Evolutionary conservation across 129 eudicot genomes (phyloP).

Genomic region (Centrapalus pauciflorus): DNA sequence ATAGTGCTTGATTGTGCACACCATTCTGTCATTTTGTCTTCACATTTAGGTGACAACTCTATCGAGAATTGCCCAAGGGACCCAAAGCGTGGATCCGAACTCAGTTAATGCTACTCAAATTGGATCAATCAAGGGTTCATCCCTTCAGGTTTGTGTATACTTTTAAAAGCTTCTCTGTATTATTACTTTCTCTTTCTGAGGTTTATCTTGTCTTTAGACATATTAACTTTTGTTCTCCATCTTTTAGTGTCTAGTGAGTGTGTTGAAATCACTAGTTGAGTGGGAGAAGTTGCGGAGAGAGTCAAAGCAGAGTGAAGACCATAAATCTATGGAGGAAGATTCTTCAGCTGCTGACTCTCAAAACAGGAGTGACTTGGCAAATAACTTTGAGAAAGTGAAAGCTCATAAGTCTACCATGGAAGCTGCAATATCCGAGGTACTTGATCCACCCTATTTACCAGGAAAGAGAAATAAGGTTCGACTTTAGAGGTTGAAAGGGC

Average conservation of each 20-base stretch:
- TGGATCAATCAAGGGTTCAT: constrained; percentile 74
- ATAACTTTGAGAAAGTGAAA: constrained; percentile 89
- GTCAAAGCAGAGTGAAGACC: constrained; percentile 47
- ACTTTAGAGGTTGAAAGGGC: neutral
- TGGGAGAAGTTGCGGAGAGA: constrained; percentile 86
- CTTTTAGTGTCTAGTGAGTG: constrained; percentile 83
- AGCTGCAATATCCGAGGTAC: constrained; percentile 89
- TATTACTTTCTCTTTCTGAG: neutral
- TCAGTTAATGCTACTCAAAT: constrained; percentile 69
- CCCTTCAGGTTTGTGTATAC: constrained; percentile 65
- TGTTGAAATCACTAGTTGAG: constrained; percentile 78
- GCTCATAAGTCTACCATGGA: constrained; percentile 95
- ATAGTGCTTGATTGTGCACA: constrained; percentile 1
- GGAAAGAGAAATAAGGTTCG: neutral
- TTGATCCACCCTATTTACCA: neutral
- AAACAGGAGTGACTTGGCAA: constrained; percentile 43
- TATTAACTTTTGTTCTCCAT: constrained; percentile 5
- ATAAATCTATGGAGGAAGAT: constrained; percentile 38
- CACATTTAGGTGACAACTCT: constrained; percentile 61
- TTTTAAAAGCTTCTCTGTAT: neutral
- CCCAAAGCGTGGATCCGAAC: constrained; percentile 83
- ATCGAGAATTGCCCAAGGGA: constrained; percentile 95
- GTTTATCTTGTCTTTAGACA: neutral
- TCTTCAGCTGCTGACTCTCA: constrained; percentile 38
- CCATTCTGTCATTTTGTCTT: constrained; percentile 15